Percentiles rank a stretch among this genome's conserved stretches.
These are phyloP conservation scores for Trichoderma koningii DNA, from an alignment of 2,329 filamentous ascomycete species.

Conservation along the genomic window DNA sequence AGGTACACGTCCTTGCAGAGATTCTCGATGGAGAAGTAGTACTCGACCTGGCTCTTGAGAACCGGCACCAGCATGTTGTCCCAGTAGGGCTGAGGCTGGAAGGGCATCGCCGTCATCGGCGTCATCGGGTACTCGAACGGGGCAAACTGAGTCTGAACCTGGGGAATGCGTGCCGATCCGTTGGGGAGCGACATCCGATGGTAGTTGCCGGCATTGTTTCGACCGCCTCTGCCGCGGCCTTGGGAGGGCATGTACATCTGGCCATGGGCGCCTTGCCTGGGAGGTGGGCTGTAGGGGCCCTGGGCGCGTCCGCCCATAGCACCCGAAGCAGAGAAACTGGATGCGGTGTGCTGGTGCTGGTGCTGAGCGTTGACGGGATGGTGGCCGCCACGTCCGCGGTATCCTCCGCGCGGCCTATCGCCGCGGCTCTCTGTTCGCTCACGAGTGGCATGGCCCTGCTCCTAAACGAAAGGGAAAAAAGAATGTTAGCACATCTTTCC, in stretches of 20 bases:
- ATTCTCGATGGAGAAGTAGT: conserved; percentile 97
- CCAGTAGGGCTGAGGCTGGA: conserved; percentile 51
- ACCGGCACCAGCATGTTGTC: conserved; percentile 51
- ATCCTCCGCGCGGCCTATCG: conserved; percentile 49
- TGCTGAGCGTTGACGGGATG: conserved; percentile 41
- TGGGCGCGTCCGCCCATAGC: conserved; percentile 40
- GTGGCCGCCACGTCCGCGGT: conserved; percentile 50
- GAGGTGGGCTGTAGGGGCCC: conserved; percentile 49
- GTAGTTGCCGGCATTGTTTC: conserved; percentile 40
- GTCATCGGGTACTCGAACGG: conserved; percentile 46
- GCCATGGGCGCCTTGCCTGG: conserved; percentile 45
- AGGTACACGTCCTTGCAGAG: conserved; percentile 90
- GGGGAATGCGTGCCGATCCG: conserved; percentile 40
- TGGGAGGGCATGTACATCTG: conserved; percentile 40
- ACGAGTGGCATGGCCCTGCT: conserved; percentile 35
- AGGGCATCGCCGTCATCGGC: conserved; percentile 43
- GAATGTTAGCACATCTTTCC: conserved; percentile 24
- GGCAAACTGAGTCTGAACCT: conserved; percentile 42
- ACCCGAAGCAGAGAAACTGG: conserved; percentile 42
- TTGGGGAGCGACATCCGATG: conserved; percentile 47
- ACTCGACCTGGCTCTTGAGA: conserved; percentile 66
- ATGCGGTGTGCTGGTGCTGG: conserved; percentile 39
- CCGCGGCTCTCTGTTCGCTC: conserved; percentile 44
- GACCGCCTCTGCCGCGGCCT: conserved; percentile 42
- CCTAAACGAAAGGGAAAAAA: conserved; percentile 32